Evolutionary conservation across 768 basidiomycete genomes (phyloP).

Genomic region (Lactifluus echinatus): DNA sequence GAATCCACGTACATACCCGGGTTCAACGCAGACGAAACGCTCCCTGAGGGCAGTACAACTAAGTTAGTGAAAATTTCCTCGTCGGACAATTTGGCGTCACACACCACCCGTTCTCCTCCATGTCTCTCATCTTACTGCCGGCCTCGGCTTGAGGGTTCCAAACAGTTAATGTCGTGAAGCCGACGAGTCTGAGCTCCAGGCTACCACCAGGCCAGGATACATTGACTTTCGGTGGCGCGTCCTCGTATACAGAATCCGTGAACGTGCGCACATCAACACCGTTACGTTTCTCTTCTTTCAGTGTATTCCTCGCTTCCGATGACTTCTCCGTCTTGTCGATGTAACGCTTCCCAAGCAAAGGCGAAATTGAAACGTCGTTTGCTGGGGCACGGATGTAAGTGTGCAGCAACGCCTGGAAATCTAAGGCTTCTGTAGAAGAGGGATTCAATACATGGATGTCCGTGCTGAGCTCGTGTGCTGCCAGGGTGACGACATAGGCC

Average conservation of each 20-base stretch:
- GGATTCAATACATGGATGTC: slow-evolving; percentile 73
- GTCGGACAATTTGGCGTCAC: slow-evolving; percentile 22
- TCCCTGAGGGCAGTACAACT: slow-evolving; percentile 47
- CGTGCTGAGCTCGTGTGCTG: slow-evolving; percentile 63
- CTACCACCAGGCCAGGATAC: slow-evolving; percentile 53
- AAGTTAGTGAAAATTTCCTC: background rate
- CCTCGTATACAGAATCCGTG: slow-evolving; percentile 75
- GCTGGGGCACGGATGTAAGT: slow-evolving; percentile 73
- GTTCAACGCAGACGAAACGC: slow-evolving; percentile 84
- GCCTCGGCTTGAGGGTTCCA: slow-evolving; percentile 83
- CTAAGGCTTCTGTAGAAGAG: slow-evolving; percentile 40
- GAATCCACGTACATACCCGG: slow-evolving; percentile 74
- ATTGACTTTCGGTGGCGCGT: slow-evolving; percentile 46
- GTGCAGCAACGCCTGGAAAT: slow-evolving; percentile 92
- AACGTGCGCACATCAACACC: slow-evolving; percentile 56
- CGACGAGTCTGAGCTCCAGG: slow-evolving; percentile 41
- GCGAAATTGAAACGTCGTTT: slow-evolving; percentile 47
- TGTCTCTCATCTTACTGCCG: slow-evolving; percentile 73
- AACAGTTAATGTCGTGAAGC: slow-evolving; percentile 74
- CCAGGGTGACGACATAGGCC: slow-evolving; percentile 72
- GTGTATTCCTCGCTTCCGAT: slow-evolving; percentile 38
- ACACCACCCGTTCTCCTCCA: slow-evolving; percentile 85
- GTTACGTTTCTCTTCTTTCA: slow-evolving; percentile 51
- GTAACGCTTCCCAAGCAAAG: slow-evolving; percentile 57
- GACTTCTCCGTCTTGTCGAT: slow-evolving; percentile 73